A percentile compares a stretch with the other conserved stretches of the same genome.
Evolutionary conservation across 441 rosid genomes (phyloP).

Genomic region (Jatropha multifida): DNA sequence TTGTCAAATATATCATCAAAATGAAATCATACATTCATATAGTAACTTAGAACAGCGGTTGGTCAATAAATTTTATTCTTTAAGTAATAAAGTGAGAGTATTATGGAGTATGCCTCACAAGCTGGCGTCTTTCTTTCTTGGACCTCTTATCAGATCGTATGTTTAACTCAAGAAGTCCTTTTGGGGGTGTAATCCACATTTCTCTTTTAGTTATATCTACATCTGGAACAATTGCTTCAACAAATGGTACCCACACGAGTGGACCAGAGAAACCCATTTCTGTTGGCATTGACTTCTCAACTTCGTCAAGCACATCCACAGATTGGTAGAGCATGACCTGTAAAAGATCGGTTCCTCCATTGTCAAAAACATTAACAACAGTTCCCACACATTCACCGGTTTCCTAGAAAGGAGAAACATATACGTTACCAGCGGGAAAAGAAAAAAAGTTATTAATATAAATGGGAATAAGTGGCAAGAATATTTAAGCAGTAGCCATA

Average conservation of each 20-base stretch:
- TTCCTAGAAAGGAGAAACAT: constrained; percentile 47
- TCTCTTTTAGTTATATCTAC: constrained; percentile 69
- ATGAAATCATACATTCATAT: neutral
- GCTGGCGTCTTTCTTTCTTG: constrained; percentile 92
- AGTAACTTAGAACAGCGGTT: neutral
- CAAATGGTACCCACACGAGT: constrained; percentile 87
- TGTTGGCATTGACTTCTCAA: constrained; percentile 33
- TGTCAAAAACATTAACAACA: constrained; percentile 71
- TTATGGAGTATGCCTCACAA: constrained; percentile 70
- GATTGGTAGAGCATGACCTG: constrained; percentile 62
- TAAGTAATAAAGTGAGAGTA: constrained; percentile 29
- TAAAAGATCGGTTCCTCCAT: constrained; percentile 80
- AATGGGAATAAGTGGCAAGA: constrained; percentile 5
- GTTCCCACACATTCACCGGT: constrained; percentile 74
- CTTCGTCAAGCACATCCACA: constrained; percentile 31
- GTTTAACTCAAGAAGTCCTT: constrained; percentile 86
- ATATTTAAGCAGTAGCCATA: neutral
- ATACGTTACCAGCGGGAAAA: neutral
- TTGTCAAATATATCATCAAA: neutral
- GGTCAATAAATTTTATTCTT: constrained; percentile 1
- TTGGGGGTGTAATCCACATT: constrained; percentile 83
- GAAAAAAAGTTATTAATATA: neutral
- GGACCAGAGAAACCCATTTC: constrained; percentile 38
- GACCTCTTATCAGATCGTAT: constrained; percentile 64
- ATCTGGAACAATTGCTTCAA: constrained; percentile 85